Conservation (phyloP, 2,329 filamentous ascomycete genomes). For the Aspergillus intermedius region DNA sequence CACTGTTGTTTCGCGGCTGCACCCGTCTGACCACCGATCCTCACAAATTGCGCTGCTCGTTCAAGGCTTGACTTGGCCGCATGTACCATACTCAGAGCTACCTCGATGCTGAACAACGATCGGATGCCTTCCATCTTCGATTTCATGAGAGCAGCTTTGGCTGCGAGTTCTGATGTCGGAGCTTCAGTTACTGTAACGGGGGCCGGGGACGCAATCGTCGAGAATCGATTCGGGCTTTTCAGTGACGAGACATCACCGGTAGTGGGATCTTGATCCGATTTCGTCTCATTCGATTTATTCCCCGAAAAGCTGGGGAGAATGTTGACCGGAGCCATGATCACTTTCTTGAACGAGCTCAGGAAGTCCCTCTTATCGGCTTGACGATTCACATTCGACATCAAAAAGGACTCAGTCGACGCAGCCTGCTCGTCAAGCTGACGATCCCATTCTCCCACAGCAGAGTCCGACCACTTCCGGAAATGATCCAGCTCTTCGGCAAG, state of each 20-base stretch:
- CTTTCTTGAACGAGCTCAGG: constrained; percentile 91
- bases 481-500: constrained; percentile 83
- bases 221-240: constrained; percentile 32
- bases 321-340: constrained; percentile 97
- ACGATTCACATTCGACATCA: constrained; percentile 90
- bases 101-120: constrained; percentile 91
- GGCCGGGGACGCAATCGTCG: constrained; percentile 29
- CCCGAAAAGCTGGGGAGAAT: constrained; percentile 67
- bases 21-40: constrained; percentile 70
- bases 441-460: constrained; percentile 79
- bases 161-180: constrained; percentile 84
- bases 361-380: constrained; percentile 97
- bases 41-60: constrained; percentile 74
- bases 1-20: constrained; percentile 84
- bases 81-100: constrained; percentile 84
- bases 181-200: constrained; percentile 52
- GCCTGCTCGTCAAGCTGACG: constrained; percentile 87
- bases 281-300: constrained; percentile 48
- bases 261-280: constrained; percentile 17
- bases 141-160: constrained; percentile 97
- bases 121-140: constrained; percentile 90
- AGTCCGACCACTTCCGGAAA: constrained; percentile 70
- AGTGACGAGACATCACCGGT: constrained; percentile 12
- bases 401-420: constrained; percentile 82
- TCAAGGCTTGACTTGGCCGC: constrained; percentile 82